Base-by-base conservation (phyloP, 208 protist genomes). In the Angomonas ambiguus region DNA sequence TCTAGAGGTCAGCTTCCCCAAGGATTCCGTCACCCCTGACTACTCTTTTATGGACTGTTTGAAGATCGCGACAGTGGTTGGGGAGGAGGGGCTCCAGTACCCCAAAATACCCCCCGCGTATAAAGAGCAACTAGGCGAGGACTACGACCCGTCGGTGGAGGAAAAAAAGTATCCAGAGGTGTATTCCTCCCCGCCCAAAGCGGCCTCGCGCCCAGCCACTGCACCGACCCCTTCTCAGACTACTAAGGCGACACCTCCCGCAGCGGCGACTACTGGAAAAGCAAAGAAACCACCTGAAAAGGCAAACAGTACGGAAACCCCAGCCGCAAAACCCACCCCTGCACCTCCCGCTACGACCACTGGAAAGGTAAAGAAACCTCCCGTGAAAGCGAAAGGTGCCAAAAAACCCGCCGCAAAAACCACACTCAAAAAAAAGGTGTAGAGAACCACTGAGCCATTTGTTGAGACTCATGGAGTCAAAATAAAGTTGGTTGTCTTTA, bases 101-200 rank as follows among this genome's bases (percentile, higher is more conserved):
- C 45, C 45, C 8, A 13, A 5, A 5, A 5, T 53, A 3, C 45
- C 45, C 4, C 18, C 18, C 18, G 20, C 45, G 18, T 53, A 53
- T 20, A 53, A 53, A 20, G 45, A 53, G 45, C 45, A 53, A 20
- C 24, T 5, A 5, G 45, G 45, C 18, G 45, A 53, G 45, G 45
- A 53, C 18, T 53, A 53, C 45, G 45, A 53, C 16, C 18, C 10
- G 8, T 53, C 45, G 45, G 45, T 53, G 45, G 45, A 53, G 45
- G 18, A 53, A 20, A 20, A 5, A 5, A 53, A 53, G 16, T n/a
- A 53, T 20, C 45, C 45, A 13, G 45, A 53, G 45, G 20, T 53
- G 18, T 53, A 53, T n/a, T n/a, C n/a, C n/a, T n/a, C n/a, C n/a
- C n/a, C n/a, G n/a, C n/a, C n/a, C n/a, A n/a, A n/a, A n/a, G n/a